Percentiles rank a stretch among this genome's conserved stretches.
phyloP scores from a whole-genome alignment of 106 monocot species.

The Agapanthus africanus region DNA sequence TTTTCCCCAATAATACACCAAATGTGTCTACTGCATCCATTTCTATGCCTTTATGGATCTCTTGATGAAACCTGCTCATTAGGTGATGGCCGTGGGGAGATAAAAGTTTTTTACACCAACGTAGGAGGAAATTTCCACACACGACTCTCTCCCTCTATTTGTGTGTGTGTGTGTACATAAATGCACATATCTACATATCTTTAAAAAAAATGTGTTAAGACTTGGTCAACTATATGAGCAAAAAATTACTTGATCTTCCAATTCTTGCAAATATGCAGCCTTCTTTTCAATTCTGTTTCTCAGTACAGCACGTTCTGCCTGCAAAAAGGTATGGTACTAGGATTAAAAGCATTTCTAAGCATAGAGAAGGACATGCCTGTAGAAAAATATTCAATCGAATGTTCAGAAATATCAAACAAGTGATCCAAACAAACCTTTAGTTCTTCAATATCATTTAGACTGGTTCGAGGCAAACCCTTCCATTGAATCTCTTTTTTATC shows the following conservation, averaged over 20 bases:
- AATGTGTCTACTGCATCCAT: no score
- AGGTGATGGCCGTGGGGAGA: no score
- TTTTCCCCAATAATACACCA: no score
- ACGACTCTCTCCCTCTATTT: no score
- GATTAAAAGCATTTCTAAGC: neutral
- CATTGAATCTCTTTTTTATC: slow-evolving; percentile 97
- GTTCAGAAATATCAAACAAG: neutral
- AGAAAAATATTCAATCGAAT: neutral
- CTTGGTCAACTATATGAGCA: neutral
- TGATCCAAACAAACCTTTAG: slow-evolving; percentile 44
- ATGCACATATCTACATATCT: no score
- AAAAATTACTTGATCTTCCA: slow-evolving; percentile 78
- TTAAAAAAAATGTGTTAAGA: no score
- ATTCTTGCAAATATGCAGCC: slow-evolving; percentile 66
- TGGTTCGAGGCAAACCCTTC: slow-evolving; percentile 92
- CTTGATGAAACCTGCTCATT: no score
- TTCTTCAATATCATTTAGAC: slow-evolving; percentile 78
- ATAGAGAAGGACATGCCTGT: neutral
- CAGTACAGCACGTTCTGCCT: slow-evolving; percentile 56
- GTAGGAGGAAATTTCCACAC: no score
- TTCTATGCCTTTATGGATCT: no score
- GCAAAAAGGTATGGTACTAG: slow-evolving; percentile 2
- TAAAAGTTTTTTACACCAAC: no score
- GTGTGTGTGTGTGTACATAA: no score
- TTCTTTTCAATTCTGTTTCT: slow-evolving; percentile 75